A percentile compares a stretch with the other conserved stretches of the same genome.
Evolutionary conservation across 208 protist species (phyloP).

Genomic region (Crithidia expoeki): DNA sequence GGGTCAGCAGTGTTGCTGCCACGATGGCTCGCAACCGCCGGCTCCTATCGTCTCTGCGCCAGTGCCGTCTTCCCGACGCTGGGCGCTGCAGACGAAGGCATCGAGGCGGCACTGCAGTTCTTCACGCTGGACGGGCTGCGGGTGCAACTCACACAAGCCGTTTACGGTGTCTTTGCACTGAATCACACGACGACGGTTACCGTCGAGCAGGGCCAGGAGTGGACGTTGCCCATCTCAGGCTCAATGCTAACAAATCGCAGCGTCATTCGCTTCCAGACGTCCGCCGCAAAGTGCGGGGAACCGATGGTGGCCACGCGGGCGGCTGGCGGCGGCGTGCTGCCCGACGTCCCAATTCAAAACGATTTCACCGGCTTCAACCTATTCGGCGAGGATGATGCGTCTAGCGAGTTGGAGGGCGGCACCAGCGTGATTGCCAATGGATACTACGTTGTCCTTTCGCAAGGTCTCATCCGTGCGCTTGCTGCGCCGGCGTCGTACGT

Average conservation of each 20-base stretch:
- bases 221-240: conserved; percentile 65
- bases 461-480: conserved; percentile 49
- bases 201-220: conserved; percentile 76
- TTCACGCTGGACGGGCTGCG: conserved; percentile 54
- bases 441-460: conserved; percentile 59
- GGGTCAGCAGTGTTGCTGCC: conserved; percentile 60
- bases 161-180: conserved; percentile 66
- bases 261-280: conserved; percentile 48
- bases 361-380: conserved; percentile 48
- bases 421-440: conserved; percentile 17
- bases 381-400: conserved; percentile 33
- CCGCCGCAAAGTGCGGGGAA: conserved; percentile 36
- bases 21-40: conserved; percentile 42
- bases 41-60: conserved; percentile 66
- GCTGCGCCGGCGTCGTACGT: conserved; percentile 42
- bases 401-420: conserved; percentile 16
- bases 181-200: conserved; percentile 59
- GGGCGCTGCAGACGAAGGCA: conserved; percentile 34
- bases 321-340: conserved; percentile 19
- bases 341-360: conserved; percentile 44
- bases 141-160: conserved; percentile 46
- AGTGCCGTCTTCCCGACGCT: conserved; percentile 54
- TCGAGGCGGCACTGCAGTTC: conserved; percentile 64
- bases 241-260: conserved; percentile 61
- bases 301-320: conserved; percentile 39